Conservation (phyloP, 257 asterid genomes). For the Solanum chilense region DNA sequence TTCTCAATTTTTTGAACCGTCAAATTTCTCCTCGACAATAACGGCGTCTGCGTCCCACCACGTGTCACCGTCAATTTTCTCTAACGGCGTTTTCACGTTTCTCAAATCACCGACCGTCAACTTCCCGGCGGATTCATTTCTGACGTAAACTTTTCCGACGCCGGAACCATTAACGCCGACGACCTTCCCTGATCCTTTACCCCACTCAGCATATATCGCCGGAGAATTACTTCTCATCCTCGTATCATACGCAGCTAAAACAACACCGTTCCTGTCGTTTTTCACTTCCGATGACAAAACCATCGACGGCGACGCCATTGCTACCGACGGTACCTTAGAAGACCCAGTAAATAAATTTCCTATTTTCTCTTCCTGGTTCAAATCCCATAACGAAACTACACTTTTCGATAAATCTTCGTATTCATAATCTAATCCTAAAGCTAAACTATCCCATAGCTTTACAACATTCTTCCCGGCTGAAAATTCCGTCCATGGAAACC, state of each 20-base stretch:
- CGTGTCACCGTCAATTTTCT: conserved; percentile 26
- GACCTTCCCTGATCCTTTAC: neutral
- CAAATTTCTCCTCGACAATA: conserved; percentile 31
- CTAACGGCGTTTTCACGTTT: conserved; percentile 48
- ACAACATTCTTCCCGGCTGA: conserved; percentile 63
- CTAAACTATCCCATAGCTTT: conserved; percentile 59
- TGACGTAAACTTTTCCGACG: conserved; percentile 41
- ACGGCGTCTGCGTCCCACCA: conserved; percentile 92
- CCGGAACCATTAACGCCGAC: conserved; percentile 13
- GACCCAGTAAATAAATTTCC: neutral
- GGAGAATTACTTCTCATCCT: conserved; percentile 42
- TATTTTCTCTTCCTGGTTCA: neutral
- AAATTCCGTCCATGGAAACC: conserved; percentile 39
- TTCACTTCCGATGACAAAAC: conserved; percentile 42
- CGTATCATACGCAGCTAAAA: conserved; percentile 50
- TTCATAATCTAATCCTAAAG: conserved; percentile 16
- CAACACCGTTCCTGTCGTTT: conserved; percentile 28
- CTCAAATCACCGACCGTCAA: conserved; percentile 80
- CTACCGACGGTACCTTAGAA: conserved; percentile 6
- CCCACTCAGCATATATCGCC: conserved; percentile 55
- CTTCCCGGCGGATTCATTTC: conserved; percentile 40
- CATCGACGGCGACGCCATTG: conserved; percentile 15
- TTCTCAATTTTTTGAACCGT: neutral
- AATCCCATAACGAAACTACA: conserved; percentile 51
- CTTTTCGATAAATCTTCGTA: conserved; percentile 4